A percentile compares a stretch with the other conserved stretches of the same genome.
phyloP scores from a whole-genome alignment of 805 yeast genomes.

The Starmera dryadoides region DNA sequence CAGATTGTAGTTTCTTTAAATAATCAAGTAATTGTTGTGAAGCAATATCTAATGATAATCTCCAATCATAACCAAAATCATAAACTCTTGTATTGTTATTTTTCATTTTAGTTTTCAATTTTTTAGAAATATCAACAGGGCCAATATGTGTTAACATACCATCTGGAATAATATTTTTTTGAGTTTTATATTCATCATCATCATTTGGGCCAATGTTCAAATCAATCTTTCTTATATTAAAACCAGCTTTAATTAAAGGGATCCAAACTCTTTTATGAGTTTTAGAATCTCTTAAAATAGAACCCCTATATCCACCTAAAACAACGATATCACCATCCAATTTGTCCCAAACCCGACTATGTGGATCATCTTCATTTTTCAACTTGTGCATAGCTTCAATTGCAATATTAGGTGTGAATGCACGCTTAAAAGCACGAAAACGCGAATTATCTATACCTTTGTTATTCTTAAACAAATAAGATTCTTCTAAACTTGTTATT shows the following conservation, averaged over 20 bases:
- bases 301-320: conserved; percentile 87
- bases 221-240: conserved; percentile 64
- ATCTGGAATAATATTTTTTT: conserved; percentile 53
- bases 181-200: conserved; percentile 58
- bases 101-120: conserved; percentile 46
- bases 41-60: conserved; percentile 57
- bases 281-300: conserved; percentile 56
- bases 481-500: conserved; percentile 58
- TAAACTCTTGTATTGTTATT: conserved; percentile 57
- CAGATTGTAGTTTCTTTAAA: conserved; percentile 34
- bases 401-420: conserved; percentile 44
- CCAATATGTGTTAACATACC: conserved; percentile 80
- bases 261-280: conserved; percentile 76
- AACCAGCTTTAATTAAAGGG: conserved; percentile 74
- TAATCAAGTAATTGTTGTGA: conserved; percentile 45
- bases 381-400: conserved; percentile 7
- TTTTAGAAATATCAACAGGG: conserved; percentile 72
- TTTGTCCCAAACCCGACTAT: conserved; percentile 44
- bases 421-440: conserved; percentile 59
- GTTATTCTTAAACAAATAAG: conserved; percentile 39
- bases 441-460: conserved; percentile 62
- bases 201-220: conserved; percentile 65
- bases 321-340: conserved; percentile 75
- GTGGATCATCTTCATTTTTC: conserved; percentile 11
- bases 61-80: conserved; percentile 93